Base-by-base conservation (phyloP, 2,329 filamentous ascomycete genomes). In the Beauveria caledonica region DNA sequence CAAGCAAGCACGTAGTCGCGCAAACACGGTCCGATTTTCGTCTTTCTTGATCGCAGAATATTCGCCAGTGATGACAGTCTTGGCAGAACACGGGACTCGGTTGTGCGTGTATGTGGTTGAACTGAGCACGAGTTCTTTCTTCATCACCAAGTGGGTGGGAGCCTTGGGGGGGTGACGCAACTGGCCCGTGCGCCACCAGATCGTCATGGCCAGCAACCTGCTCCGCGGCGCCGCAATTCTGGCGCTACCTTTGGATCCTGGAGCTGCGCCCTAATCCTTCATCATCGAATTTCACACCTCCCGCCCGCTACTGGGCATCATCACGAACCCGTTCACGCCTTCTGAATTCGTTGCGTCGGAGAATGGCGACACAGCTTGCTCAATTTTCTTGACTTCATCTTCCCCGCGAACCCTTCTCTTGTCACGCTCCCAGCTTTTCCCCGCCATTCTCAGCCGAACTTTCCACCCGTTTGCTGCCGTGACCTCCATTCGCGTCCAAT, bases 161-260 rank as follows among this genome's bases (percentile, higher is more conserved):
- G 11, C 27, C 23, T 19, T 29, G 27, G 6, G 33, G 27, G 51
- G 46, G 52, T 60, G 61, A 62, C 61, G 61, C 61, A 60, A 62
- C 53, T 62, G 61, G 61, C 57, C 57, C 52, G 60, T 62, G 60
- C 60, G 42, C 45, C 50, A 17, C 55, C 45, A 21, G 45, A 60
- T 58, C 57, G 57, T 60, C 57, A 52, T 60, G 51, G 52, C 33
- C 29, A 54, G 40, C 42, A 48, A 29, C 25, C 17, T 25, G 19
- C 49, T 19, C 23, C 8, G 15, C 44, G 15, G 25, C 57, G 48
- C 57, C 25, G 48, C 57, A 52, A 46, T 53, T 15, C 57, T 60
- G 48, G 39, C 57, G 39, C 50, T 36, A 19, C 57, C 57, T 48
- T 40, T 48, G 49, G 29, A 60, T 60, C 50, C 50, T 36, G 50